Conservation (phyloP, 257 asterid genomes). For the Ilex aquifolium region DNA sequence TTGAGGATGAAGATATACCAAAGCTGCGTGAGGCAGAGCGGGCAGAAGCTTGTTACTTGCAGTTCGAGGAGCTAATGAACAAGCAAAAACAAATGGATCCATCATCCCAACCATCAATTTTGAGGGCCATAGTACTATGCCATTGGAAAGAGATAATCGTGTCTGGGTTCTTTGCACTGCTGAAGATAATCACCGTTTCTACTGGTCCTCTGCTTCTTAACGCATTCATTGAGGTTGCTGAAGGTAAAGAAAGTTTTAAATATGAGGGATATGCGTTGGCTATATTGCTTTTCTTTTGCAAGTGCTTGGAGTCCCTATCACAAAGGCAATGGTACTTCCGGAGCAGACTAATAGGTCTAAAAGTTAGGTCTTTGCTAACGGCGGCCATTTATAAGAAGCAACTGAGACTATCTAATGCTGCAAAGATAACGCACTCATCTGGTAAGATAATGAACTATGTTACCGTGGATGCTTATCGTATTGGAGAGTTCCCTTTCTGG, state of each 20-base stretch:
- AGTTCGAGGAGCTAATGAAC: conserved; percentile 36
- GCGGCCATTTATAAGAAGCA: conserved; percentile 81
- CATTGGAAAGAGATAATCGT: conserved; percentile 50
- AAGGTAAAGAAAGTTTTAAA: conserved; percentile 52
- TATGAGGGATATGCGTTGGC: conserved; percentile 62
- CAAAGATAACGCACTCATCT: conserved; percentile 64
- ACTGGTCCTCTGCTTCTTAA: conserved; percentile 83
- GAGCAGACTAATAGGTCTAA: conserved; percentile 62
- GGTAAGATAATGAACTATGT: conserved; percentile 90
- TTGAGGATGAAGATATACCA: conserved; percentile 81
- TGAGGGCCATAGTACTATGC: conserved; percentile 53
- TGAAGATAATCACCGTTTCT: conserved; percentile 61
- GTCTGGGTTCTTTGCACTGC: conserved; percentile 74
- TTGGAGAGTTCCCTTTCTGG: conserved; percentile 91
- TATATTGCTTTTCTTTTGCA: conserved; percentile 52
- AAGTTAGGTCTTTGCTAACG: conserved; percentile 59
- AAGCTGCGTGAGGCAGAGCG: conserved; percentile 52
- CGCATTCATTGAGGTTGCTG: conserved; percentile 75
- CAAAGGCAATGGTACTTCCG: conserved; percentile 94
- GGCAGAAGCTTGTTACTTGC: conserved; percentile 70
- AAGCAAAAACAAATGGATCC: conserved; percentile 36
- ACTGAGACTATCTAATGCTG: conserved; percentile 64
- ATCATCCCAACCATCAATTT: conserved; percentile 40
- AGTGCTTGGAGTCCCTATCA: conserved; percentile 65
- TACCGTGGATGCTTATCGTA: conserved; percentile 81